phyloP scores from a whole-genome alignment of 495 filamentous ascomycete genomes.

The Neurospora sp. region DNA sequence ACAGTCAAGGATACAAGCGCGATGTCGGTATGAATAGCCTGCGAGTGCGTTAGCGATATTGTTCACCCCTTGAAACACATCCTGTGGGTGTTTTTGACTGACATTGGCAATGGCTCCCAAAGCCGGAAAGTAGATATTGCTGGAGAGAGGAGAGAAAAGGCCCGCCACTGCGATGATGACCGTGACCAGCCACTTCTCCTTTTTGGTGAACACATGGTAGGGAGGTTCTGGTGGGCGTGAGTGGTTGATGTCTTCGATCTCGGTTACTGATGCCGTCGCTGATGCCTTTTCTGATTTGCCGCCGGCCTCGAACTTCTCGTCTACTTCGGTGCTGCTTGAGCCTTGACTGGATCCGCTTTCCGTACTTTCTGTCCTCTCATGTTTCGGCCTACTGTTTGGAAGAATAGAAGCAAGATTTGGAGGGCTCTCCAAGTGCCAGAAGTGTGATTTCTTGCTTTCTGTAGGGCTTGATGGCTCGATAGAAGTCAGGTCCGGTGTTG shows the following conservation, averaged over 20 bases:
- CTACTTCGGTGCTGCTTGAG: slow-evolving; percentile 2
- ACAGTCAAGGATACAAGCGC: slow-evolving; percentile 16
- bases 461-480: background rate
- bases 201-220: slow-evolving; percentile 22
- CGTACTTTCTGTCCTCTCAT: too few relatives aligned
- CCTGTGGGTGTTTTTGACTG: background rate
- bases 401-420: too few relatives aligned
- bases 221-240: background rate
- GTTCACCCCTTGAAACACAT: background rate
- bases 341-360: too few relatives aligned
- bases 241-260: background rate
- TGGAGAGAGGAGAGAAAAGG: slow-evolving; percentile 28
- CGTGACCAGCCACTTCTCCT: slow-evolving; percentile 26
- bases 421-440: too few relatives aligned
- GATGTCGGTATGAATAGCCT: slow-evolving; percentile 7
- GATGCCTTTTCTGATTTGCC: background rate
- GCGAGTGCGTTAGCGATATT: background rate
- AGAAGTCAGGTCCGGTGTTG: background rate
- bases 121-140: slow-evolving; percentile 29
- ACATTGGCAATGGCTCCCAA: slow-evolving; percentile 15
- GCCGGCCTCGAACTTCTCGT: background rate
- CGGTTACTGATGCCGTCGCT: background rate
- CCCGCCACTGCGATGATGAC: slow-evolving; percentile 29
- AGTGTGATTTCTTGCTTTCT: too few relatives aligned
- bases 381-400: too few relatives aligned